Percentiles rank a stretch among this genome's conserved stretches.
Evolutionary conservation across 805 yeast genomes (phyloP).

Genomic region (Nakazawaea anatomiae): DNA sequence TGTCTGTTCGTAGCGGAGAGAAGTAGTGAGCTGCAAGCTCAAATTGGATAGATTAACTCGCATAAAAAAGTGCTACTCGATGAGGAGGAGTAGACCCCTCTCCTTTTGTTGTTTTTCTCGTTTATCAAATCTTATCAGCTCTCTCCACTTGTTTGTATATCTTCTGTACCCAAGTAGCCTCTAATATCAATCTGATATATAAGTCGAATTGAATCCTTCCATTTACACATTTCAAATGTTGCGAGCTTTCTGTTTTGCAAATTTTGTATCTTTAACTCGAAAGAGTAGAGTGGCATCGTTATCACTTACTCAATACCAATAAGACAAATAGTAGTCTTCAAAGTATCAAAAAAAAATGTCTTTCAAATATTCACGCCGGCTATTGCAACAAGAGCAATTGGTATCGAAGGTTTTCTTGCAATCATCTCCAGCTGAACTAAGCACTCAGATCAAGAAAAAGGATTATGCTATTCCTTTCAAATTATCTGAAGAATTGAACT

Average conservation of each 20-base stretch:
- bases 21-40: neutral
- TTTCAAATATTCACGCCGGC: neutral
- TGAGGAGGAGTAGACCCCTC: neutral
- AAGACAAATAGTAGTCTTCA: neutral
- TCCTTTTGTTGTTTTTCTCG: neutral
- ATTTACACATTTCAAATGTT: too few species aligned
- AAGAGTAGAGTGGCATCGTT: too few species aligned
- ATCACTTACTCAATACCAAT: too few species aligned
- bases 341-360: neutral
- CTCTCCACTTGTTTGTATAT: conserved; percentile 2
- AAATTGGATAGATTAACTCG: too few species aligned
- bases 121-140: neutral
- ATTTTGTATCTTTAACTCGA: neutral
- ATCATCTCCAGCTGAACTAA: neutral
- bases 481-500: neutral
- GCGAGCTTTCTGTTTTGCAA: neutral
- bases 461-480: neutral
- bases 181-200: too few species aligned
- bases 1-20: too few species aligned
- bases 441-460: neutral
- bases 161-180: too few species aligned
- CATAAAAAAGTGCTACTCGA: too few species aligned
- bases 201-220: too few species aligned
- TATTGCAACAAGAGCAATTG: conserved; percentile 1
- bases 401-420: neutral